Conservation (phyloP, 2,329 filamentous ascomycete genomes). For the Malbranchea zuffiana region DNA sequence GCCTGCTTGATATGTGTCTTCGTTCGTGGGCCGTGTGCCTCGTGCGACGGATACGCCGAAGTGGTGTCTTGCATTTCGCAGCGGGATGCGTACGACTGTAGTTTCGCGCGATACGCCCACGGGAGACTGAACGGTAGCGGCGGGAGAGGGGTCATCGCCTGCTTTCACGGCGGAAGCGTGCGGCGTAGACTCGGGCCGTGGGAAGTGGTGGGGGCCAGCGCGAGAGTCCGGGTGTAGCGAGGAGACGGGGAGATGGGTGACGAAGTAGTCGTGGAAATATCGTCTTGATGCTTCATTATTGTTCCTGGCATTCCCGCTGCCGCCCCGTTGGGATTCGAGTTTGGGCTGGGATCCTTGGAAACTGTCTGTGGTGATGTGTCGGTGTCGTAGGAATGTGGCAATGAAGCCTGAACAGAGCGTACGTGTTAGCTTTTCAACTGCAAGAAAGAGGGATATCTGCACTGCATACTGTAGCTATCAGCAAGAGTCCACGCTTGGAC, state of each 20-base stretch:
- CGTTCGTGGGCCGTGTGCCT: slow-evolving; percentile 78
- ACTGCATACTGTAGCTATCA: slow-evolving; percentile 28
- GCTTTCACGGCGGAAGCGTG: slow-evolving; percentile 49
- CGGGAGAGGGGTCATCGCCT: slow-evolving; percentile 28
- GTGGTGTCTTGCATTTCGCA: slow-evolving; percentile 90
- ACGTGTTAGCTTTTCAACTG: not conserved
- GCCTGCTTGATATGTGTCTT: slow-evolving; percentile 88
- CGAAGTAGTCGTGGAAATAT: slow-evolving; percentile 89
- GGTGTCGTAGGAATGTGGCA: slow-evolving; percentile 23
- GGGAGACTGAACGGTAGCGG: slow-evolving; percentile 49
- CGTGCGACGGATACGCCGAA: slow-evolving; percentile 71
- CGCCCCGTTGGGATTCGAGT: slow-evolving; percentile 9
- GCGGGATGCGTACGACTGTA: slow-evolving; percentile 87
- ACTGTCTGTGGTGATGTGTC: slow-evolving; percentile 18
- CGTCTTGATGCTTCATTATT: slow-evolving; percentile 27
- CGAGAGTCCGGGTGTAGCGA: slow-evolving; percentile 82
- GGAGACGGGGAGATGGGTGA: slow-evolving; percentile 86
- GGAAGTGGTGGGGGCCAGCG: slow-evolving; percentile 61
- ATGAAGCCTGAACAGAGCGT: slow-evolving; percentile 25
- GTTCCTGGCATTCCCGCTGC: not conserved
- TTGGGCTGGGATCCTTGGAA: slow-evolving; percentile 6
- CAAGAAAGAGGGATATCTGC: slow-evolving; percentile 10
- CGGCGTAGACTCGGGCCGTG: slow-evolving; percentile 71
- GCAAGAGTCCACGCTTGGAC: slow-evolving; percentile 31
- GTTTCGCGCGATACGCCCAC: slow-evolving; percentile 59